phyloP scores from a whole-genome alignment of 768 basidiomycete genomes.

The Pleurotus citrinopileatus region DNA sequence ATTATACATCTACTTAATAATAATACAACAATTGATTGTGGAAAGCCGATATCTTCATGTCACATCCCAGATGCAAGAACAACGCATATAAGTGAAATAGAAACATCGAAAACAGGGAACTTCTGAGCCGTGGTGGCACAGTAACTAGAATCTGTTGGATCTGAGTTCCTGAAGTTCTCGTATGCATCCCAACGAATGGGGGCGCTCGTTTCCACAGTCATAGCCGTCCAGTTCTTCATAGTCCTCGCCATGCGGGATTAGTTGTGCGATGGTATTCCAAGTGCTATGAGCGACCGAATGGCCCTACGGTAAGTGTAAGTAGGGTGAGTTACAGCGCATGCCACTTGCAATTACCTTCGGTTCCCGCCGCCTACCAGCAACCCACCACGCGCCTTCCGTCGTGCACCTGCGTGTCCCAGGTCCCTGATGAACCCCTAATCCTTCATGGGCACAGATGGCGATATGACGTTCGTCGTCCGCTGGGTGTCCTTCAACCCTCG shows the following conservation, averaged over 20 bases:
- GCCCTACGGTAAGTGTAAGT: neutral
- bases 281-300: neutral
- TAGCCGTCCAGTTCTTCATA: neutral
- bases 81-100: neutral
- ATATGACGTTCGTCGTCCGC: neutral
- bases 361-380: neutral
- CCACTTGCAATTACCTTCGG: neutral
- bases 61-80: too few species aligned
- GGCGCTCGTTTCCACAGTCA: neutral
- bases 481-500: neutral
- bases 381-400: slow-evolving; percentile 7
- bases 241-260: neutral
- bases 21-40: too few species aligned
- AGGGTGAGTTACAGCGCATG: too few species aligned
- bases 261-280: neutral
- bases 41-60: too few species aligned
- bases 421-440: neutral
- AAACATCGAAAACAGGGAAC: neutral
- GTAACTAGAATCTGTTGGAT: too few species aligned
- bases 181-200: neutral
- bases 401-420: neutral
- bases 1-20: too few species aligned
- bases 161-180: neutral
- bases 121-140: too few species aligned
- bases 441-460: too few species aligned